Percentiles rank a stretch among this genome's conserved stretches.
Conservation (phyloP, 768 basidiomycete genomes). For the Agaricus bisporus region DNA sequence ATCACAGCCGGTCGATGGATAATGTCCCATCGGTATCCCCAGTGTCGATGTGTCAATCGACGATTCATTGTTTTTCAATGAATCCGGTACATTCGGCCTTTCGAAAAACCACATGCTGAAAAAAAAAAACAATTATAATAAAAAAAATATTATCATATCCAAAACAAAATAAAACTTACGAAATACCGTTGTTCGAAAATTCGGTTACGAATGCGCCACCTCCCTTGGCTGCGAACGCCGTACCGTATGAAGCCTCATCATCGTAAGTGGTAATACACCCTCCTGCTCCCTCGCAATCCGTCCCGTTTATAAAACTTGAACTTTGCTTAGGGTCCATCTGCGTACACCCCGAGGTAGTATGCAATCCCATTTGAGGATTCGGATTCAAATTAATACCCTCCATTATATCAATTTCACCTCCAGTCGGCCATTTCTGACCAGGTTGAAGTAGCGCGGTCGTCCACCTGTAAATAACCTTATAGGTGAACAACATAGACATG, state of each 20-base stretch:
- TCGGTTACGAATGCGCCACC: slow-evolving; percentile 79
- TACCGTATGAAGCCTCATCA: slow-evolving; percentile 52
- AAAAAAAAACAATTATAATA: neutral
- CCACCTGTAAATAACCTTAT: too few species aligned
- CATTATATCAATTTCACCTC: slow-evolving; percentile 76
- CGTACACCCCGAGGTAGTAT: slow-evolving; percentile 58
- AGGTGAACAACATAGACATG: too few species aligned
- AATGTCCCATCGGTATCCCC: slow-evolving; percentile 2
- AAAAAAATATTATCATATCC: neutral
- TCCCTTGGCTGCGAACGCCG: slow-evolving; percentile 54
- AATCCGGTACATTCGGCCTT: slow-evolving; percentile 9
- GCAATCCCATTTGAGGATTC: slow-evolving; percentile 64
- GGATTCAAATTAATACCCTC: slow-evolving; percentile 71
- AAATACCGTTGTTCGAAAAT: slow-evolving; percentile 58
- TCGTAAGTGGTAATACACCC: slow-evolving; percentile 64
- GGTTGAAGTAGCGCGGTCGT: slow-evolving; percentile 26
- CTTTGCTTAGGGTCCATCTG: slow-evolving; percentile 43
- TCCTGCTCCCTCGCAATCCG: slow-evolving; percentile 46
- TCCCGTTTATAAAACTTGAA: slow-evolving; percentile 46
- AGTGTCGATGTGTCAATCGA: slow-evolving; percentile 14
- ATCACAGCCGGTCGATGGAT: slow-evolving; percentile 11
- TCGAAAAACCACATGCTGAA: slow-evolving; percentile 21
- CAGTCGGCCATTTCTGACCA: slow-evolving; percentile 45
- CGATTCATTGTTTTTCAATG: neutral
- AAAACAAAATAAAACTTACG: slow-evolving; percentile 36